Conservation (phyloP, 2,329 filamentous ascomycete species). For the Rhynchosporium agropyri region DNA sequence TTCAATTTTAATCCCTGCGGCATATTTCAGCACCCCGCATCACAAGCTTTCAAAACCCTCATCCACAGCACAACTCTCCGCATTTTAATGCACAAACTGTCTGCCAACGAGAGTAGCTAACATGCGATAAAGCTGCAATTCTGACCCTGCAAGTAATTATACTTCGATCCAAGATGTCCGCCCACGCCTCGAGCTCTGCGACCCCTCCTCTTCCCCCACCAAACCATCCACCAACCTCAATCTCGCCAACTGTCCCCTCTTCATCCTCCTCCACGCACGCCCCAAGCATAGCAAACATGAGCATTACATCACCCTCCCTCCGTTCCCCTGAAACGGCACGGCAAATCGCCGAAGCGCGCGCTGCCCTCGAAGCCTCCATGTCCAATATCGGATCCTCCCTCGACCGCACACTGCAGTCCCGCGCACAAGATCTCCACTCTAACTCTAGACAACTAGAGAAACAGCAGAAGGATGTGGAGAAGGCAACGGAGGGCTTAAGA, state of each 20-base stretch:
- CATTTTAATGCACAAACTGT: not conserved
- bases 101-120: not conserved
- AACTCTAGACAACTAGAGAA: constrained; percentile 66
- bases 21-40: constrained; percentile 29
- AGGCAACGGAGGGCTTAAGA: constrained; percentile 60
- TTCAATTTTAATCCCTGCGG: constrained; percentile 8
- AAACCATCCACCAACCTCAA: constrained; percentile 16
- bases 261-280: constrained; percentile 22
- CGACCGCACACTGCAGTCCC: constrained; percentile 67
- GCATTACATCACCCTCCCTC: constrained; percentile 16
- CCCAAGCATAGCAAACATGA: constrained; percentile 14
- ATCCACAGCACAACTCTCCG: constrained; percentile 2
- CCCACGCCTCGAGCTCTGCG: constrained; percentile 14
- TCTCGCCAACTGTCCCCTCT: constrained; percentile 25
- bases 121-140: not conserved
- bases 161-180: constrained; percentile 11
- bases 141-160: not conserved
- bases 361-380: constrained; percentile 58
- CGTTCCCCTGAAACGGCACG: constrained; percentile 37
- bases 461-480: constrained; percentile 68
- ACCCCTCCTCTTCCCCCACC: constrained; percentile 15
- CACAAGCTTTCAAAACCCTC: constrained; percentile 20
- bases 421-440: constrained; percentile 68
- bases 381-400: constrained; percentile 65
- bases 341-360: constrained; percentile 58